Evolutionary conservation across 768 basidiomycete genomes (phyloP).

Genomic region (Pisolithus marmoratus): DNA sequence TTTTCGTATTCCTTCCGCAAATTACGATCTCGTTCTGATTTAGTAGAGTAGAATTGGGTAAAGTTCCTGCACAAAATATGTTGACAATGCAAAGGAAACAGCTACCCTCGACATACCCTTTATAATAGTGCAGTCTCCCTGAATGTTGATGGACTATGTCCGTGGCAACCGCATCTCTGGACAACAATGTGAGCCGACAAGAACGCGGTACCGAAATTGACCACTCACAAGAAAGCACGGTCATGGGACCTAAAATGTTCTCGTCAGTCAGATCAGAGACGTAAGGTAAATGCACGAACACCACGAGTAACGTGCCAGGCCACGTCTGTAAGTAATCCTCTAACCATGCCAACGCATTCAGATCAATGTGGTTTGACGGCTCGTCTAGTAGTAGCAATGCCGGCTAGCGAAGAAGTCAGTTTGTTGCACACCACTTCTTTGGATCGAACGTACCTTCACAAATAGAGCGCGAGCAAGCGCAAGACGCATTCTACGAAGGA

Average conservation of each 20-base stretch:
- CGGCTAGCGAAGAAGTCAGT: conserved; percentile 38
- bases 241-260: conserved; percentile 75
- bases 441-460: conserved; percentile 60
- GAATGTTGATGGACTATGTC: conserved; percentile 98
- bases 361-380: conserved; percentile 95
- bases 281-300: conserved; percentile 44
- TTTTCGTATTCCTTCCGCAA: conserved; percentile 93
- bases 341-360: conserved; percentile 96
- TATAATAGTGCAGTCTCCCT: conserved; percentile 91
- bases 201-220: neutral
- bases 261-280: conserved; percentile 5
- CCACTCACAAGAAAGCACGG: conserved; percentile 80
- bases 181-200: conserved; percentile 1
- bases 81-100: neutral
- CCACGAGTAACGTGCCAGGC: conserved; percentile 87
- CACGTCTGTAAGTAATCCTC: conserved; percentile 97
- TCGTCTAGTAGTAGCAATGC: conserved; percentile 81
- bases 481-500: conserved; percentile 73
- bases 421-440: neutral
- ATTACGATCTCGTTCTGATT: conserved; percentile 89
- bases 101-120: conserved; percentile 52
- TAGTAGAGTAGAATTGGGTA: conserved; percentile 97
- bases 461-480: conserved; percentile 94
- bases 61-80: conserved; percentile 62
- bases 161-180: conserved; percentile 89